These are phyloP conservation scores for Leptographium radiaticola DNA, from an alignment of 2,329 filamentous ascomycete species.

Conservation along the genomic window DNA sequence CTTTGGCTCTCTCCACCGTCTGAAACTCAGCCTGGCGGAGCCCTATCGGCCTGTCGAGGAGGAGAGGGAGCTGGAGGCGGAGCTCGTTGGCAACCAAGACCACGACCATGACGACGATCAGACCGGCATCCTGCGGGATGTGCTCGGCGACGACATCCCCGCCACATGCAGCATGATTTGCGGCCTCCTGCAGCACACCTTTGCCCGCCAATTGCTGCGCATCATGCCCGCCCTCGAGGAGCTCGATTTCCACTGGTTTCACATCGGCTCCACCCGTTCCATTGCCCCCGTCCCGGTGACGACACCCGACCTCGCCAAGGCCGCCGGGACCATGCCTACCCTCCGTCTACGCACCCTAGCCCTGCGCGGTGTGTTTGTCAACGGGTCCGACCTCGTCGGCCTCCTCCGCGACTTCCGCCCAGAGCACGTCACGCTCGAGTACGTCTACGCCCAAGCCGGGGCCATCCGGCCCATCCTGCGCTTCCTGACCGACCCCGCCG, in stretches of 20 bases:
- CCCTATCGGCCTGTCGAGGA: no score
- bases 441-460: background rate
- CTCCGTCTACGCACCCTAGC: background rate
- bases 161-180: background rate
- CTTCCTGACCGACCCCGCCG: background rate
- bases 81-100: no score
- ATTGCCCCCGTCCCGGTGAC: no score
- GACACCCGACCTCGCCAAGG: no score
- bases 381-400: background rate
- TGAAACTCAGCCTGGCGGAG: no score
- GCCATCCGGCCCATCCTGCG: background rate
- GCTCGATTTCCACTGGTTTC: background rate
- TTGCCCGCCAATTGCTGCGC: background rate
- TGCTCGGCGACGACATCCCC: no score
- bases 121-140: no score
- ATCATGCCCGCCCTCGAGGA: background rate
- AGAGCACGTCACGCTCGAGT: background rate
- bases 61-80: no score
- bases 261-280: no score
- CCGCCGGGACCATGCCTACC: background rate
- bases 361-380: background rate
- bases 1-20: no score
- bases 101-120: no score
- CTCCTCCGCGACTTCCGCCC: background rate
- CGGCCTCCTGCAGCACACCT: background rate